These are phyloP conservation scores for Wickerhamiella musiphila DNA, from an alignment of 805 yeast genomes.

Conservation along the genomic window DNA sequence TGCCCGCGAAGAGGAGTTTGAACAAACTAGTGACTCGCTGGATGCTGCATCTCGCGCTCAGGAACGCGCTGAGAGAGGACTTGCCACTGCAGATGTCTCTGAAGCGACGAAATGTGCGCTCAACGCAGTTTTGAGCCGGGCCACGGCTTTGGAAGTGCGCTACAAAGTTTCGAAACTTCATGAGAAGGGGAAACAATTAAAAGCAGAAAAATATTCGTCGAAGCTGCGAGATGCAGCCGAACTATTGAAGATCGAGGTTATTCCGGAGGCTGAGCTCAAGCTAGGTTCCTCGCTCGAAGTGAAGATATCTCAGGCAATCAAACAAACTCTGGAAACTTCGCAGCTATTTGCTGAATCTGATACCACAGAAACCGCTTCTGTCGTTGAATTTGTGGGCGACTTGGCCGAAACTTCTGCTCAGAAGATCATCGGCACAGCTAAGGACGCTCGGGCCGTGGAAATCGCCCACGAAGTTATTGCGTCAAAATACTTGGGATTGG, in stretches of 20 bases:
- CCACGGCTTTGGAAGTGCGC: background rate
- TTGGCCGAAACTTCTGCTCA: constrained; percentile 2
- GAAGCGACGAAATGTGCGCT: constrained; percentile 8
- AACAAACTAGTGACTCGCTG: constrained; percentile 13
- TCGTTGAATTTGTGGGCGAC: background rate
- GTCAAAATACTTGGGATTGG: constrained; percentile 16
- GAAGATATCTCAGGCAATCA: no score
- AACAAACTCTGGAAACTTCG: background rate
- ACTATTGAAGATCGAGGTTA: no score
- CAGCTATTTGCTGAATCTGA: background rate
- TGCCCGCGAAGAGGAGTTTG: constrained; percentile 13
- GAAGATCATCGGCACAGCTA: constrained; percentile 1
- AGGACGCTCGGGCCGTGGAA: background rate
- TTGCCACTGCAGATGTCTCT: constrained; percentile 18
- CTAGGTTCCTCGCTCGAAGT: background rate
- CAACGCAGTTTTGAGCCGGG: constrained; percentile 5
- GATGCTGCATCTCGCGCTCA: constrained; percentile 47
- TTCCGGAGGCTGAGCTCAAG: no score
- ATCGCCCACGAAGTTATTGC: constrained; percentile 21
- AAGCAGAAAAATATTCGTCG: no score
- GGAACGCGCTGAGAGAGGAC: constrained; percentile 49
- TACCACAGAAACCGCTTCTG: background rate
- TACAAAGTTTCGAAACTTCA: constrained; percentile 4
- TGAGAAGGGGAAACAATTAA: constrained; percentile 1
- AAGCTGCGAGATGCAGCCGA: no score